Evolutionary conservation across 257 asterid genomes (phyloP).

Genomic region (Thymus quinquecostatus): DNA sequence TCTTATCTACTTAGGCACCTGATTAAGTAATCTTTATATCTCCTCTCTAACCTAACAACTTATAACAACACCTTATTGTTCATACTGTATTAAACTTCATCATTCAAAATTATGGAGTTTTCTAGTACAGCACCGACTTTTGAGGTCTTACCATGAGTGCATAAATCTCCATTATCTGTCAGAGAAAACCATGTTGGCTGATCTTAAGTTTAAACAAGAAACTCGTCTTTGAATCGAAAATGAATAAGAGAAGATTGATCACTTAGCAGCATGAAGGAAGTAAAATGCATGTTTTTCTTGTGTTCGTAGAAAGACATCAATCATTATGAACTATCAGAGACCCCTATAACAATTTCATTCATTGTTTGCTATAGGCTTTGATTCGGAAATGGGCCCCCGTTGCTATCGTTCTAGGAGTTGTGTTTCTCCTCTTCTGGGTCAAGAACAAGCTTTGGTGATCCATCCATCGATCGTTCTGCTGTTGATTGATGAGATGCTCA

Average conservation of each 20-base stretch:
- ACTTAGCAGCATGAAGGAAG: too few relatives aligned
- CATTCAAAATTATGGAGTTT: too few relatives aligned
- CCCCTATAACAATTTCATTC: slow-evolving; percentile 10
- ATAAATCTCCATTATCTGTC: slow-evolving; percentile 1
- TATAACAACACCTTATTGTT: background rate
- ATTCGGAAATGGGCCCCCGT: slow-evolving; percentile 96
- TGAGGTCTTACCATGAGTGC: background rate
- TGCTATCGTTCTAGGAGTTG: slow-evolving; percentile 86
- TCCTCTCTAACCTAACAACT: slow-evolving; percentile 1
- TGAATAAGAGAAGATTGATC: background rate
- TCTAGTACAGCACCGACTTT: too few relatives aligned
- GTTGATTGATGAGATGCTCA: slow-evolving; percentile 28
- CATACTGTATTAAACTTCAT: background rate
- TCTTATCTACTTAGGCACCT: slow-evolving; percentile 8
- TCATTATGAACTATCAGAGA: slow-evolving; percentile 5
- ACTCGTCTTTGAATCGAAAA: background rate
- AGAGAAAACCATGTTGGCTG: slow-evolving; percentile 14
- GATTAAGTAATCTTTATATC: background rate
- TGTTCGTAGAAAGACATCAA: background rate
- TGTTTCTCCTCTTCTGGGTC: slow-evolving; percentile 81
- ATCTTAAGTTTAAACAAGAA: background rate
- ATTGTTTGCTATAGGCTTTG: slow-evolving; percentile 63
- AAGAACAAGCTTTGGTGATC: slow-evolving; percentile 84
- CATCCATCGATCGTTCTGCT: slow-evolving; percentile 34
- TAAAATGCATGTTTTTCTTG: background rate